Conservation (phyloP, 1,139 yeast genomes). For the Spencermartinsiella ligniputridi region DNA sequence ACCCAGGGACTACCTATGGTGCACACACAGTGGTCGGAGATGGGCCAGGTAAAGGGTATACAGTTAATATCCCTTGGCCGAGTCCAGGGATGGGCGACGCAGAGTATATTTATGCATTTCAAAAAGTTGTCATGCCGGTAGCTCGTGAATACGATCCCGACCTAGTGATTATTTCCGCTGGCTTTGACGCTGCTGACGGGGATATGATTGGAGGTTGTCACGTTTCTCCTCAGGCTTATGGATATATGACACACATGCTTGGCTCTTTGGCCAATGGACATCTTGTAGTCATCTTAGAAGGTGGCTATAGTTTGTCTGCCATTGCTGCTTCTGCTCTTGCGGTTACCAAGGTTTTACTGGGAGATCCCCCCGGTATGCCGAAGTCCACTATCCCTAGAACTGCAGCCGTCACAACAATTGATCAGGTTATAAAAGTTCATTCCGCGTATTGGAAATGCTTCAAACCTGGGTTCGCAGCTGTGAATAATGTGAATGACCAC, state of each 20-base stretch:
- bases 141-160: conserved; percentile 91
- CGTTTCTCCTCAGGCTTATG: conserved; percentile 93
- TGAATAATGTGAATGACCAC: conserved; percentile 4
- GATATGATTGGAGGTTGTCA: conserved; percentile 98
- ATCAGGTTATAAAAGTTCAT: conserved; percentile 75
- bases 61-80: conserved; percentile 92
- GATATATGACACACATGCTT: conserved; percentile 90
- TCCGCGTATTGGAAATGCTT: conserved; percentile 86
- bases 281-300: conserved; percentile 85
- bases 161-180: conserved; percentile 85
- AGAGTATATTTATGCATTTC: conserved; percentile 90
- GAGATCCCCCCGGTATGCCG: conserved; percentile 89
- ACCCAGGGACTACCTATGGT: conserved; percentile 87
- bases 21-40: conserved; percentile 78
- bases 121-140: conserved; percentile 82
- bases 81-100: conserved; percentile 93
- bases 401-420: conserved; percentile 72
- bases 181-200: conserved; percentile 98
- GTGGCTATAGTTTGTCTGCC: conserved; percentile 92
- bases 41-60: conserved; percentile 80
- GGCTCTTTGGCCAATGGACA: conserved; percentile 86
- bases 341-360: conserved; percentile 85
- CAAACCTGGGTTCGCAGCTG: conserved; percentile 51
- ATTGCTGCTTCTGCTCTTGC: conserved; percentile 88
- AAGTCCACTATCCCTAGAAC: conserved; percentile 62